Conservation (phyloP, 805 yeast genomes). For the Nakazawaea sp. region DNA sequence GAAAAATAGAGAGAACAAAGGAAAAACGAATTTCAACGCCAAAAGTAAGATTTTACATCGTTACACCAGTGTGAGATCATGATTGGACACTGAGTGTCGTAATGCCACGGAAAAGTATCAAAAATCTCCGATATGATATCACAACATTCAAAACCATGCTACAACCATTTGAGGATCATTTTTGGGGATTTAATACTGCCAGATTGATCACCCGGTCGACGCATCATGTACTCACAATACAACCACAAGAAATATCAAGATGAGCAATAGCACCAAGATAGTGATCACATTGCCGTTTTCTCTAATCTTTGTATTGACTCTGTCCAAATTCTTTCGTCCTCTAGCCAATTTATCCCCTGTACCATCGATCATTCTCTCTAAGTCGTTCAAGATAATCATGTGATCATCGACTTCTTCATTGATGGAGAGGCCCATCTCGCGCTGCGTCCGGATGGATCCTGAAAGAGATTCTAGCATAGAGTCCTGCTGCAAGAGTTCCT, state of each 20-base stretch:
- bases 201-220: no score
- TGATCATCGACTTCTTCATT: conserved; percentile 42
- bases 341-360: conserved; percentile 32
- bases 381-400: conserved; percentile 39
- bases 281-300: conserved; percentile 45
- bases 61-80: no score
- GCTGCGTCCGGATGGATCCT: conserved; percentile 35
- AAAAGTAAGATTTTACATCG: no score
- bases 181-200: no score
- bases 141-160: no score
- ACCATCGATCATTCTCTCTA: conserved; percentile 38
- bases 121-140: no score
- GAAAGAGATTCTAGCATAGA: conserved; percentile 31
- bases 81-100: no score
- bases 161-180: no score
- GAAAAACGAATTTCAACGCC: no score
- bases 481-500: conserved; percentile 41
- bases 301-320: conserved; percentile 32
- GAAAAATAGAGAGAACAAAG: no score
- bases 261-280: conserved; percentile 34
- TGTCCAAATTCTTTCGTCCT: conserved; percentile 32
- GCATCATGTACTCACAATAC: no score
- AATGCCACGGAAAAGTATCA: no score
- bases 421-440: conserved; percentile 37
- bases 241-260: conserved; percentile 35